Percentiles rank a stretch among this genome's conserved stretches.
Evolutionary conservation across 2,329 filamentous ascomycete genomes (phyloP).

Genomic region (Curvularia eragrostidis): DNA sequence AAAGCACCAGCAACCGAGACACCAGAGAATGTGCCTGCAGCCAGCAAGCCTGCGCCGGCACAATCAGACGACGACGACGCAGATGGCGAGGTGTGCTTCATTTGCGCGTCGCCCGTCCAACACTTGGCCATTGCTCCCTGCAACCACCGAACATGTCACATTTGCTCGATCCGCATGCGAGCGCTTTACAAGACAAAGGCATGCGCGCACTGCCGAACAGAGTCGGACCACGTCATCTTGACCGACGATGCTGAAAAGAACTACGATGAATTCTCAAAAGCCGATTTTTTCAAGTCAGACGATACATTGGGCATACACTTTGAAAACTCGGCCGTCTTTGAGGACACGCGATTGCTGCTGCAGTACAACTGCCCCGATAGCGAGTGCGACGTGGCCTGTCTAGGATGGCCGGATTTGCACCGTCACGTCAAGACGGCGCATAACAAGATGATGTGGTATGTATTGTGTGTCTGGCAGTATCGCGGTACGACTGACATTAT

Average conservation of each 20-base stretch:
- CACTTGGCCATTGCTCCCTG: conserved; percentile 91
- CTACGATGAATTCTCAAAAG: conserved; percentile 79
- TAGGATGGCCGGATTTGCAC: conserved; percentile 80
- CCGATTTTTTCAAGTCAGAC: conserved; percentile 79
- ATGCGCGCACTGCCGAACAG: conserved; percentile 90
- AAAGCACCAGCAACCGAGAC: conserved; percentile 27
- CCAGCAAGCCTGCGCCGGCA: conserved; percentile 5
- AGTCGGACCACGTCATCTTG: conserved; percentile 85
- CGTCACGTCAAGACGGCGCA: conserved; percentile 83
- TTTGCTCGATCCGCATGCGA: conserved; percentile 88
- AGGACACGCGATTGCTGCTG: conserved; percentile 85
- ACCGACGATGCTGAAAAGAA: conserved; percentile 82
- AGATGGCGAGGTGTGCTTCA: conserved; percentile 86
- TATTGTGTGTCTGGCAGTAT: conserved; percentile 19
- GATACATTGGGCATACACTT: conserved; percentile 91
- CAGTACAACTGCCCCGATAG: conserved; percentile 93
- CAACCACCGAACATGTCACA: conserved; percentile 96
- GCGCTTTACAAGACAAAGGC: conserved; percentile 96
- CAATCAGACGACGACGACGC: conserved; percentile 41
- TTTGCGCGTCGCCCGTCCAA: conserved; percentile 88
- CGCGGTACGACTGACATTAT: conserved; percentile 11
- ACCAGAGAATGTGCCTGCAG: conserved; percentile 16
- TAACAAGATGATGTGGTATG: conserved; percentile 81
- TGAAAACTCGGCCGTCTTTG: conserved; percentile 85
- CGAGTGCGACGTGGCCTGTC: conserved; percentile 82